These are phyloP conservation scores for Trametes polyzona DNA, from an alignment of 1,284 basidiomycete genomes.

Conservation along the genomic window DNA sequence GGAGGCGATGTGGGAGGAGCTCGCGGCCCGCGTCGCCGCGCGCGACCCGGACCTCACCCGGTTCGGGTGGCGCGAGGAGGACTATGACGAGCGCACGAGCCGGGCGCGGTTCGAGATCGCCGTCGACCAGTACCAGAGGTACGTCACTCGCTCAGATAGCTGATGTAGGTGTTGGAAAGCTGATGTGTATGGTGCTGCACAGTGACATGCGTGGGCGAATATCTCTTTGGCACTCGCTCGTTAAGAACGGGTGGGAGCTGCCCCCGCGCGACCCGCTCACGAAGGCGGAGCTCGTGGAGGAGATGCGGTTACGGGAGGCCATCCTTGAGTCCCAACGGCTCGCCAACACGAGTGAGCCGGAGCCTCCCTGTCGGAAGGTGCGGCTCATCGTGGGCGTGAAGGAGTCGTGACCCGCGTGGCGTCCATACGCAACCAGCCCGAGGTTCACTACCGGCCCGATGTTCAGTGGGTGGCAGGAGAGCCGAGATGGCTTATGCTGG, in stretches of 20 bases:
- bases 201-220: conserved; percentile 75
- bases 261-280: conserved; percentile 64
- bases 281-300: conserved; percentile 70
- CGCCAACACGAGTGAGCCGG: conserved; percentile 57
- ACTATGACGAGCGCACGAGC: conserved; percentile 55
- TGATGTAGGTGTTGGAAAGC: background rate
- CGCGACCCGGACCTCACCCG: conserved; percentile 51
- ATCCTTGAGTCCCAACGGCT: conserved; percentile 63
- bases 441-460: too few species aligned
- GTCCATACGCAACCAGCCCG: too few species aligned
- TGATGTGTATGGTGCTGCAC: background rate
- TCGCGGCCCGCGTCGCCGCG: conserved; percentile 62
- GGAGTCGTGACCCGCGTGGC: conserved; percentile 23
- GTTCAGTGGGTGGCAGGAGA: too few species aligned
- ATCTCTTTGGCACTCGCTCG: conserved; percentile 68
- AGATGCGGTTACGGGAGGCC: conserved; percentile 63
- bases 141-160: conserved; percentile 30
- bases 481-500: too few species aligned
- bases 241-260: conserved; percentile 61
- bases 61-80: conserved; percentile 71
- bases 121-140: conserved; percentile 65
- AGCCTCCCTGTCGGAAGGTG: conserved; percentile 60
- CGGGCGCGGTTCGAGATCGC: conserved; percentile 67
- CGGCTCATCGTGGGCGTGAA: conserved; percentile 69
- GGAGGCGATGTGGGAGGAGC: conserved; percentile 83